phyloP scores from a whole-genome alignment of 139 green algal species.

The Coccomyxa sp. region DNA sequence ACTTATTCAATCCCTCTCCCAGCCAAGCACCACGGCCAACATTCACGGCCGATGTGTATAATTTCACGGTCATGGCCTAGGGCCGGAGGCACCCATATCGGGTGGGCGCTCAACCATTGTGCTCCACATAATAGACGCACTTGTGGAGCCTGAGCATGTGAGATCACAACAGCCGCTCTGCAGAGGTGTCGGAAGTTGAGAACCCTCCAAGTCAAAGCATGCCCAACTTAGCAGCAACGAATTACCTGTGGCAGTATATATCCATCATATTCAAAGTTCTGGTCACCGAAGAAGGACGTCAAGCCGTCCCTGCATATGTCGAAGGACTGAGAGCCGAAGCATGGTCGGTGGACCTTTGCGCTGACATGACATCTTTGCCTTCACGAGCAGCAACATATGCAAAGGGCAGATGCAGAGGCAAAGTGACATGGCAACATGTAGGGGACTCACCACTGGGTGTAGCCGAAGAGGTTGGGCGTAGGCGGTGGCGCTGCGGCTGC shows the following conservation, averaged over 20 bases:
- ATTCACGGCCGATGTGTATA: too few species aligned
- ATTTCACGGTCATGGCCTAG: too few species aligned
- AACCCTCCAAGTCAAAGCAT: not conserved
- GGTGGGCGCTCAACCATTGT: not conserved
- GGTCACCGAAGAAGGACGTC: not conserved
- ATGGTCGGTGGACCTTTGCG: not conserved
- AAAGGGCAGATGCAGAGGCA: not conserved
- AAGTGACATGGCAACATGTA: not conserved
- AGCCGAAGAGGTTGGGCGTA: not conserved
- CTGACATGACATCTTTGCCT: not conserved
- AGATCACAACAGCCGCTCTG: not conserved
- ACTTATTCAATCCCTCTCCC: too few species aligned
- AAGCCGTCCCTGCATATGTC: too few species aligned
- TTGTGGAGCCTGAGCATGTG: not conserved
- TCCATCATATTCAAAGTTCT: not conserved
- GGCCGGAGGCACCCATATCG: not conserved
- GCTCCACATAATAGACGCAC: not conserved
- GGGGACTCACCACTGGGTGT: not conserved
- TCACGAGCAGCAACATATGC: not conserved
- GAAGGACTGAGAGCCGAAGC: not conserved
- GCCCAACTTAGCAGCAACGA: not conserved
- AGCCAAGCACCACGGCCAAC: too few species aligned
- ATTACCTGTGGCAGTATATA: not conserved
- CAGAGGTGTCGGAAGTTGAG: not conserved
- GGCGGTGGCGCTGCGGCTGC: not conserved